These are phyloP conservation scores for Nemania sp. DNA, from an alignment of 2,329 filamentous ascomycete species.

Conservation along the genomic window DNA sequence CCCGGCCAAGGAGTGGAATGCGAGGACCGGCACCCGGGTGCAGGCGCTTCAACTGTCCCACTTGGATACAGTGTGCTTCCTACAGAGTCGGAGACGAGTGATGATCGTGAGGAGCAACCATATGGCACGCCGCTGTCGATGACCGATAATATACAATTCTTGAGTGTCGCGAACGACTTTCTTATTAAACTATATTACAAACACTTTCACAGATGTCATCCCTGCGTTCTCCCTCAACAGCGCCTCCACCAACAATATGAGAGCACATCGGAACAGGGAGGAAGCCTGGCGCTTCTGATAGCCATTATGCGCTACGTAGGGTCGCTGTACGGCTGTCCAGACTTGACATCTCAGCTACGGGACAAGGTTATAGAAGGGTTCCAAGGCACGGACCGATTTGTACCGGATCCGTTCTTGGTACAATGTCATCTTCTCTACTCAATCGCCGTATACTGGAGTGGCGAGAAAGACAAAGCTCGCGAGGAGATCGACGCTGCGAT, in stretches of 20 bases:
- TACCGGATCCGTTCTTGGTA: conserved; percentile 21
- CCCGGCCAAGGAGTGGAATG: background rate
- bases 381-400: conserved; percentile 3
- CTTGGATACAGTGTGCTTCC: background rate
- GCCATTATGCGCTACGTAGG: conserved; percentile 25
- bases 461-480: conserved; percentile 17
- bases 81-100: conserved; percentile 14
- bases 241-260: conserved; percentile 17
- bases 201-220: conserved; percentile 27
- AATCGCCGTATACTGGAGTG: conserved; percentile 21
- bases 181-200: conserved; percentile 27
- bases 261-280: conserved; percentile 1
- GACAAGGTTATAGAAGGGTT: conserved; percentile 20
- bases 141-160: conserved; percentile 17
- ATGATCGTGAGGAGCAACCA: background rate
- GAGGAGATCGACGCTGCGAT: conserved; percentile 25
- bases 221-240: conserved; percentile 19
- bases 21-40: background rate
- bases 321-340: conserved; percentile 19
- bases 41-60: background rate
- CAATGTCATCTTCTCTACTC: conserved; percentile 27
- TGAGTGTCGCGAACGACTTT: conserved; percentile 15
- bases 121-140: conserved; percentile 2
- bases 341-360: conserved; percentile 15
- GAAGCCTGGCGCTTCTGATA: conserved; percentile 17